These are phyloP conservation scores for Calonectria leucothoes DNA, from an alignment of 2,329 filamentous ascomycete species.

Conservation along the genomic window DNA sequence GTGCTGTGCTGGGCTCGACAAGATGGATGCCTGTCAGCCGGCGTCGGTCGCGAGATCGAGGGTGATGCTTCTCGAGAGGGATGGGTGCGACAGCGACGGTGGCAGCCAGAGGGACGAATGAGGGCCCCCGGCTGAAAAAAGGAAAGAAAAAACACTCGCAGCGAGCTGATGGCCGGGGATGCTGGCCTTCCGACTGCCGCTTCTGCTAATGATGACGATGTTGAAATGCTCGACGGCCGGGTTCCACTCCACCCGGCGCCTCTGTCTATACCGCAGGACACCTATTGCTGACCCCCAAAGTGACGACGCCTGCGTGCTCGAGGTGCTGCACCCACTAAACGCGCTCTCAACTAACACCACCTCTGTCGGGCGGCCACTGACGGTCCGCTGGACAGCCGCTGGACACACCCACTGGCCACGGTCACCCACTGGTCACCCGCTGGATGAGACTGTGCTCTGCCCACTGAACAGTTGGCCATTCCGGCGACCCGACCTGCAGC, in stretches of 20 bases:
- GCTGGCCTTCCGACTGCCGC: background rate
- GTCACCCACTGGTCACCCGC: conserved; percentile 1
- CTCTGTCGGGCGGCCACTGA: background rate
- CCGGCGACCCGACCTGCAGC: background rate
- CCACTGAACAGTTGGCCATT: conserved; percentile 11
- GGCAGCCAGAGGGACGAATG: background rate
- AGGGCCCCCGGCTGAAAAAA: background rate
- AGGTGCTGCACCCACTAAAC: conserved; percentile 16
- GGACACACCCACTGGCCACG: too few species aligned
- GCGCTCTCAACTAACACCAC: conserved; percentile 6
- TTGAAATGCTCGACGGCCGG: conserved; percentile 1
- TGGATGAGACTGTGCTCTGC: conserved; percentile 1
- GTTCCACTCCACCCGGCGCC: background rate
- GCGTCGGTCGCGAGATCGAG: conserved; percentile 8
- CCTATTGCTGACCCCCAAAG: conserved; percentile 14
- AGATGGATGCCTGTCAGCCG: conserved; percentile 9
- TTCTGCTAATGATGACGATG: conserved; percentile 3
- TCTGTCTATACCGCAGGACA: background rate
- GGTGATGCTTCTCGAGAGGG: background rate
- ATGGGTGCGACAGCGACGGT: background rate
- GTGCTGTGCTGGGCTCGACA: conserved; percentile 2
- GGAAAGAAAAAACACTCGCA: background rate
- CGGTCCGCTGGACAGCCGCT: background rate
- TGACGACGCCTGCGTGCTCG: conserved; percentile 14
- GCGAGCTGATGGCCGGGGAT: background rate